These are phyloP conservation scores for Coniosporium apollinis DNA, from an alignment of 495 filamentous ascomycete genomes.

Conservation along the genomic window DNA sequence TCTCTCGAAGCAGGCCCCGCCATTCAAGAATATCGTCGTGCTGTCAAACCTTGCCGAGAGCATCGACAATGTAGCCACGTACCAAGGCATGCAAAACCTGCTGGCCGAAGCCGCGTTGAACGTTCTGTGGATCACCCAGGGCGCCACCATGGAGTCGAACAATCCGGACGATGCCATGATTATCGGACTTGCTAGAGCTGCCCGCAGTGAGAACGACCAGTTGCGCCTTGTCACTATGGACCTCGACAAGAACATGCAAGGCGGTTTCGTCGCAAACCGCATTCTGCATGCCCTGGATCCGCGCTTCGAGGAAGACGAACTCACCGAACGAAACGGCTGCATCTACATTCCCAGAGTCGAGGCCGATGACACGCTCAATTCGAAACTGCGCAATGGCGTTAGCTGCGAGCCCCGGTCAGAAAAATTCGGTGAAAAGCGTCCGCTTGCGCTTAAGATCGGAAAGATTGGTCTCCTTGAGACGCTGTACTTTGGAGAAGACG, in stretches of 20 bases:
- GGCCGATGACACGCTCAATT: not conserved
- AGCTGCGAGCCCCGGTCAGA: not conserved
- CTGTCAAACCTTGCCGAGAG: too few species aligned
- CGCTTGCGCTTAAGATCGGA: slow-evolving; percentile 1
- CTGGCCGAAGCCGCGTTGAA: too few species aligned
- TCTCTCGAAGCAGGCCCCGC: too few species aligned
- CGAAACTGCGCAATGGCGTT: not conserved
- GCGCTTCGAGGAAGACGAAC: not conserved
- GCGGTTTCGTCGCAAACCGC: not conserved
- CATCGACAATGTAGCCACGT: too few species aligned
- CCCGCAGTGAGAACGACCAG: not conserved
- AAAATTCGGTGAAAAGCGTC: not conserved
- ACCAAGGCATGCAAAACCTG: too few species aligned
- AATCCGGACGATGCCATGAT: not conserved
- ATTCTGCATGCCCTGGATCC: not conserved
- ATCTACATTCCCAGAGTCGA: slow-evolving; percentile 1
- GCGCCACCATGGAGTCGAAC: not conserved
- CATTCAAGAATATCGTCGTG: too few species aligned
- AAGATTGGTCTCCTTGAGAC: slow-evolving; percentile 2
- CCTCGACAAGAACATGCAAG: not conserved
- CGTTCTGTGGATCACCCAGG: slow-evolving; percentile 2
- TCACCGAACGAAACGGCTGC: not conserved
- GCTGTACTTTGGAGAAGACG: slow-evolving; percentile 1
- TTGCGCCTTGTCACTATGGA: not conserved
- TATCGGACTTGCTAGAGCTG: slow-evolving; percentile 1